Conservation (phyloP, 805 yeast species). For the Suhomyces emberorum region DNA sequence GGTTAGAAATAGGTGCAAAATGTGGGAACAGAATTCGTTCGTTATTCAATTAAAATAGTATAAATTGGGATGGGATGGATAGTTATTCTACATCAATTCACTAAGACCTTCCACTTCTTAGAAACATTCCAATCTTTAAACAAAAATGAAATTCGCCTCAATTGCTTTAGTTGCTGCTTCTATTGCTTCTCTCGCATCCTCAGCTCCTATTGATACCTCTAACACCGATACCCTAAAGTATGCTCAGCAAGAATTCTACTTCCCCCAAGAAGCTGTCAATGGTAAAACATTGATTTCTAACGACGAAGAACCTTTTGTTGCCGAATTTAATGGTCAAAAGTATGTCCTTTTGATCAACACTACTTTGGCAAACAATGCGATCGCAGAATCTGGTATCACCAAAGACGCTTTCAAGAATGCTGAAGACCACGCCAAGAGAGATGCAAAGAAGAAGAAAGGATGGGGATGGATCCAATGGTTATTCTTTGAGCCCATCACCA, state of each 20-base stretch:
- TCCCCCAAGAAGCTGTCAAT: constrained; percentile 13
- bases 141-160: constrained; percentile 12
- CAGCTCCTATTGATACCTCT: constrained; percentile 10
- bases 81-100: no score
- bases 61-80: no score
- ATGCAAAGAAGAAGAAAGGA: constrained; percentile 9
- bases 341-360: constrained; percentile 12
- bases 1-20: no score
- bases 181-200: constrained; percentile 5
- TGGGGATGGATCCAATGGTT: constrained; percentile 6
- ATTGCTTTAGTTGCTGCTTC: constrained; percentile 7
- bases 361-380: constrained; percentile 10
- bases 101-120: no score
- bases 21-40: no score
- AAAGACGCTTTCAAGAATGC: neutral
- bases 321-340: constrained; percentile 10
- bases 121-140: no score
- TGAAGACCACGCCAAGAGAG: constrained; percentile 2
- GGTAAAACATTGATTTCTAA: constrained; percentile 7
- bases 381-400: neutral
- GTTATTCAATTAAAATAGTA: no score
- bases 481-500: constrained; percentile 9
- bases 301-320: constrained; percentile 11
- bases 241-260: constrained; percentile 4
- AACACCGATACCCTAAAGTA: neutral